phyloP scores from a whole-genome alignment of 805 yeast species.

The Wickerhamiella galacta region DNA sequence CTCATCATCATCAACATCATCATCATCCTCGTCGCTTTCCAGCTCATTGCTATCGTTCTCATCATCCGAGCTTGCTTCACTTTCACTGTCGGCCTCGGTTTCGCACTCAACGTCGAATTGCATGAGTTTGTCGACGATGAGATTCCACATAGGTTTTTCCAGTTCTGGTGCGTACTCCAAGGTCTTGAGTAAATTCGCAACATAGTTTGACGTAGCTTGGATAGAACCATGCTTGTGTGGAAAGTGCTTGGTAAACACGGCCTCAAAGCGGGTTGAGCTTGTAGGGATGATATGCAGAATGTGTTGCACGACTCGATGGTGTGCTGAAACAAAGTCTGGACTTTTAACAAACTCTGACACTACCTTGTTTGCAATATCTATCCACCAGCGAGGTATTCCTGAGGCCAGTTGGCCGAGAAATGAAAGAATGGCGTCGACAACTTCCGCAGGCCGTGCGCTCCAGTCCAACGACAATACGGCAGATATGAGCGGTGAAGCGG shows the following conservation, averaged over 20 bases:
- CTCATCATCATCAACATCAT: conserved; percentile 21
- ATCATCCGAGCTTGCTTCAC: conserved; percentile 22
- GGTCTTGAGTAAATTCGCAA: conserved; percentile 42
- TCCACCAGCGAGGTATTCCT: conserved; percentile 79
- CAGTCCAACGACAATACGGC: conserved; percentile 49
- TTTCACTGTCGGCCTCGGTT: conserved; percentile 45
- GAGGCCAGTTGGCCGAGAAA: conserved; percentile 68
- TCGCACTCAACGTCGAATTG: conserved; percentile 85
- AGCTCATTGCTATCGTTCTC: conserved; percentile 19
- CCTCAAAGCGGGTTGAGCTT: conserved; percentile 46
- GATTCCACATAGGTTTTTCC: conserved; percentile 59
- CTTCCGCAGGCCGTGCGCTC: conserved; percentile 32
- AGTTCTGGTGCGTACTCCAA: conserved; percentile 62
- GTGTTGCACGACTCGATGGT: conserved; percentile 49
- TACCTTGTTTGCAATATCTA: conserved; percentile 58
- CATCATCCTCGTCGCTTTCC: conserved; percentile 20
- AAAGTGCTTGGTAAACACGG: conserved; percentile 39
- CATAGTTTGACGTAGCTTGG: conserved; percentile 32
- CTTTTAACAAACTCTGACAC: conserved; percentile 37
- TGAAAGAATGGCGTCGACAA: conserved; percentile 42
- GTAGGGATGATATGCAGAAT: conserved; percentile 69
- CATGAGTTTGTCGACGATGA: conserved; percentile 62
- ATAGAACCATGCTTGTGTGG: conserved; percentile 61
- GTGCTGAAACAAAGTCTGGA: conserved; percentile 24
- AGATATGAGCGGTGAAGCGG: conserved; percentile 35